These are phyloP conservation scores for Aotearoamyces nothofagi DNA, from an alignment of 2,329 filamentous ascomycete species.

Conservation along the genomic window DNA sequence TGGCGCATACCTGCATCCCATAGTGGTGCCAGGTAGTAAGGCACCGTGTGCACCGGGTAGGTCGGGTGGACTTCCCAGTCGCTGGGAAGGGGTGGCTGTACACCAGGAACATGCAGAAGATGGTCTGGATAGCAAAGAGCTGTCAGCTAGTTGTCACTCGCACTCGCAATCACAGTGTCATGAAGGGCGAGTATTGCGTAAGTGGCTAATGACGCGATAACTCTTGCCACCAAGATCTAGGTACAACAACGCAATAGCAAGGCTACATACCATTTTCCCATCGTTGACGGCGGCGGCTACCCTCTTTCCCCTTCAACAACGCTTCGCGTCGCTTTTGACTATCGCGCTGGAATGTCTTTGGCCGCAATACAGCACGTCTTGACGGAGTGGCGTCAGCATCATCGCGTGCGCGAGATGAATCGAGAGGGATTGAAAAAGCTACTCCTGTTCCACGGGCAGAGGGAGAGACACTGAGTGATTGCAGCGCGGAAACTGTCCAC, in stretches of 20 bases:
- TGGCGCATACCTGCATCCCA: conserved; percentile 56
- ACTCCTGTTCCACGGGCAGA: conserved; percentile 43
- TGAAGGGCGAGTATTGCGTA: conserved; percentile 6
- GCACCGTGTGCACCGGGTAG: conserved; percentile 61
- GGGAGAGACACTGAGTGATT: conserved; percentile 38
- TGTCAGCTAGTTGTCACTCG: too few relatives aligned
- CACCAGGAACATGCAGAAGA: conserved; percentile 74
- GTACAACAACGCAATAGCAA: conserved; percentile 4
- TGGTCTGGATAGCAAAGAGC: conserved; percentile 57
- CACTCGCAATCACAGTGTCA: conserved; percentile 5
- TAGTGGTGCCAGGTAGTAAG: conserved; percentile 76
- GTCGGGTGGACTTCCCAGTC: conserved; percentile 80
- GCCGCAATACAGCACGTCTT: conserved; percentile 17
- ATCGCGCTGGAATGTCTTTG: too few relatives aligned
- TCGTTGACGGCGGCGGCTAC: conserved; percentile 67
- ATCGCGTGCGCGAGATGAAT: conserved; percentile 29
- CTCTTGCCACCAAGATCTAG: too few relatives aligned
- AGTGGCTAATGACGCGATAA: too few relatives aligned
- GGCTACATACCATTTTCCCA: conserved; percentile 77
- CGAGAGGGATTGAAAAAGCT: conserved; percentile 61
- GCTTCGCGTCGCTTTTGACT: conserved; percentile 32
- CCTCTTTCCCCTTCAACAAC: conserved; percentile 78
- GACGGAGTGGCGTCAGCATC: conserved; percentile 12
- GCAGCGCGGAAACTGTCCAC: conserved; percentile 46
- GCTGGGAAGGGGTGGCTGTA: conserved; percentile 60